Conservation (phyloP, 169 alveolate genomes). For the Cryptosporidium meleagridis region DNA sequence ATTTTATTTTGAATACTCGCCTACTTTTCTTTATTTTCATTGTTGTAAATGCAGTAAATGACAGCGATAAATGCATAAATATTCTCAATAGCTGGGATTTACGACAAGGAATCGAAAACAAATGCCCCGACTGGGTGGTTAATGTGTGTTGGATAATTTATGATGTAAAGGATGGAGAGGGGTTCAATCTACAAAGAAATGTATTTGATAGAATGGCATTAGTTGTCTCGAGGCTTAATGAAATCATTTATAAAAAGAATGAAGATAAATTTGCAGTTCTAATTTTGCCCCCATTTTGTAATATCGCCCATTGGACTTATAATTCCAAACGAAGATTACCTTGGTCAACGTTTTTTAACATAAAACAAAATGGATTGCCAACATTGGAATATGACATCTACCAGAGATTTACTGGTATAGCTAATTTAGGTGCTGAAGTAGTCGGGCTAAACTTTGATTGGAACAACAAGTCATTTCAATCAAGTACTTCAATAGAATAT, state of each 20-base stretch:
- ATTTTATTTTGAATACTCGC: neutral
- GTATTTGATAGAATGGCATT: constrained; percentile 63
- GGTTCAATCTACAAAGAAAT: constrained; percentile 52
- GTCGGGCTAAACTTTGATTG: constrained; percentile 42
- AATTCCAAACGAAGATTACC: constrained; percentile 20
- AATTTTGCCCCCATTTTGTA: constrained; percentile 56
- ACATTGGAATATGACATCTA: constrained; percentile 35
- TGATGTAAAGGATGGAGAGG: constrained; percentile 70
- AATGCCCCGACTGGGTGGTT: constrained; percentile 49
- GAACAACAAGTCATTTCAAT: neutral
- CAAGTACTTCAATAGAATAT: neutral
- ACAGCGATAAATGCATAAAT: neutral
- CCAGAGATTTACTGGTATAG: neutral
- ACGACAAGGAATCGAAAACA: neutral
- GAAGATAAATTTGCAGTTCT: neutral
- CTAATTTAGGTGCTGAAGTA: neutral
- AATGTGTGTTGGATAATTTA: constrained; percentile 26
- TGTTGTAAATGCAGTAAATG: neutral
- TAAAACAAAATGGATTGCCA: neutral
- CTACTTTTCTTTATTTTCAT: neutral
- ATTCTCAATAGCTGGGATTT: neutral
- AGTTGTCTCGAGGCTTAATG: constrained; percentile 8
- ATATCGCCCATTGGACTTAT: constrained; percentile 63
- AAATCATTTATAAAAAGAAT: neutral
- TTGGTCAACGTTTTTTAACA: constrained; percentile 42